Percentiles rank a stretch among this genome's conserved stretches.
Evolutionary conservation across 2,329 filamentous ascomycete species (phyloP).

Genomic region (Fusarium pseudocircinatum): DNA sequence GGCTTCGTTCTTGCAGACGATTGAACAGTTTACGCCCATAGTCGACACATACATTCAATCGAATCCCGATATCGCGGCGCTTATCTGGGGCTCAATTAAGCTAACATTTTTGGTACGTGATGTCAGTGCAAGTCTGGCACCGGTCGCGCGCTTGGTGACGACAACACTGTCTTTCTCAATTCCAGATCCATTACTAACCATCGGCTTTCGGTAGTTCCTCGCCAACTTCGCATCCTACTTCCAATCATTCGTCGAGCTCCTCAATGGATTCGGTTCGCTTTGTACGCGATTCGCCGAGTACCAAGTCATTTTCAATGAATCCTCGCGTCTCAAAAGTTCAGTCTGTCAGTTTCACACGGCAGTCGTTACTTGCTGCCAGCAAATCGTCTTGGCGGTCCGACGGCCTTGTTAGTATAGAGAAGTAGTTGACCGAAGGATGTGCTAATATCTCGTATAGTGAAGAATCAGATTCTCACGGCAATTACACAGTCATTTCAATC

Average conservation of each 20-base stretch:
- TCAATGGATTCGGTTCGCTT: slow-evolving; percentile 12
- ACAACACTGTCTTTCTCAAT: too few relatives aligned
- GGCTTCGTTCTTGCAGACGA: slow-evolving; percentile 19
- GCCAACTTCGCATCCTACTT: slow-evolving; percentile 35
- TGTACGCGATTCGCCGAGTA: slow-evolving; percentile 16
- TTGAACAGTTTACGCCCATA: slow-evolving; percentile 20
- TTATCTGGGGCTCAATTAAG: slow-evolving; percentile 21
- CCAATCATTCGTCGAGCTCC: slow-evolving; percentile 20
- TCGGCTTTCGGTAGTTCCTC: background rate
- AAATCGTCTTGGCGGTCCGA: background rate
- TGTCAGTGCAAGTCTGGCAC: too few relatives aligned
- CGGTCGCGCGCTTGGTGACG: too few relatives aligned
- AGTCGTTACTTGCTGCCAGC: slow-evolving; percentile 15
- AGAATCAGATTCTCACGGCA: background rate
- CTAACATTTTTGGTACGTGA: background rate
- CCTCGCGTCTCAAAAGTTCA: background rate
- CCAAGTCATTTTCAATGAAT: slow-evolving; percentile 4
- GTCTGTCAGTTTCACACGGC: slow-evolving; percentile 18
- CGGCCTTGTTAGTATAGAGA: background rate
- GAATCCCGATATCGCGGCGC: slow-evolving; percentile 5
- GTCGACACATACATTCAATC: slow-evolving; percentile 16
- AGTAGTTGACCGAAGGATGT: rapidly evolving
- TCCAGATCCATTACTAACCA: background rate
- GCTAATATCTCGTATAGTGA: background rate
- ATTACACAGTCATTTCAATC: slow-evolving; percentile 19